Evolutionary conservation across 176 grass and related monocot species (phyloP), one percentile per base, ranked within the genome.

Genomic region (Musa troglodytarum): DNA sequence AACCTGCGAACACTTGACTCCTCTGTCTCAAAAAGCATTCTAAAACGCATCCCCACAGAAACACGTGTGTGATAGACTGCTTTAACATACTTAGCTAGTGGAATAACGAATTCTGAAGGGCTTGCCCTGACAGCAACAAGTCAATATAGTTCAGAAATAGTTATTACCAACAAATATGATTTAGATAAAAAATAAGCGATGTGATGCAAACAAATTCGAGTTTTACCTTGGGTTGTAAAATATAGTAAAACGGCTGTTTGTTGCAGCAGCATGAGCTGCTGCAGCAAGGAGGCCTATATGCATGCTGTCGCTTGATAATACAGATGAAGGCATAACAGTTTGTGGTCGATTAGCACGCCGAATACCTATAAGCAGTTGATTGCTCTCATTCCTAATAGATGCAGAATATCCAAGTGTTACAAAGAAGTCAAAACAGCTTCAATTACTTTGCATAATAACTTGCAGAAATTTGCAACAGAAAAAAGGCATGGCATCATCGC

Each of bases 21-120:
- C 65, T 92, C 93, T 8, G 93, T 96, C 85, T 96, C 93, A 79
- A 96, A 96, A 88, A 92, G 93, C 90, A 96, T 96, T 68, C 93
- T 83, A 79, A 96, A 96, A 13, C 93, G 83, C 93, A 92, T 92
- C 61, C 93, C 93, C 29, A 92, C 85, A 79, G 93, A 96, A 49
- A 92, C 81, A 43, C 93, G 93, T 12, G 90, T 92, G 83, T 96
- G 90, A 62, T 92, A 96, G 49, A 92, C 93, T 77, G 93, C 84
- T 74, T 96, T 96, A 20, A 92, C 93, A 83, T 96, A 96, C 83
- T 96, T 96, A 11, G 85, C 93, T 80, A 96, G 53, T 57, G 93
- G 93, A 77, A 96, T 90, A 52, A 96, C 84, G 81, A 96, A 96
- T 81, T 96, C 93, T 58, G 90, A 96, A 78, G 93, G 93, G 50